Evolutionary conservation across 2,329 filamentous ascomycete species (phyloP), one percentile per base, ranked within the genome.

Genomic region (Stagonosporopsis cucurbitacearum): DNA sequence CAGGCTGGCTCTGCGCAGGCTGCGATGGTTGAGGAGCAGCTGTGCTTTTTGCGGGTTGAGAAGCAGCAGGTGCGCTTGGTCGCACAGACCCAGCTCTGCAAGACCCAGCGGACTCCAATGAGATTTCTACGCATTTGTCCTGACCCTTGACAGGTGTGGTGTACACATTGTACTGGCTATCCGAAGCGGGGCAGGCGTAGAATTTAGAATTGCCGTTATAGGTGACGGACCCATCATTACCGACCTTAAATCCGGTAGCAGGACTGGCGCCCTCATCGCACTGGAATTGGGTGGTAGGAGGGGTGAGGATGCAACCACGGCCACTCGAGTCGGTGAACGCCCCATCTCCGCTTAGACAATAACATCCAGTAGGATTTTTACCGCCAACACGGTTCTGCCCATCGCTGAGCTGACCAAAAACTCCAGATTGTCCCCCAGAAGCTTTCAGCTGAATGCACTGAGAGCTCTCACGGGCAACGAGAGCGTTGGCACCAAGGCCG

Each of bases 291-390:
- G 79, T 80, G 1, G 84, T 86, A 0, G 82, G 80, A 36, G 81
- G 78, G 59, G 86, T 88, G 66, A 88, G 76, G 72, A 87, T 86
- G 67, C 87, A 89, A 19, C 86, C 86, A 54, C 84, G 79, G 40
- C 82, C 82, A 43, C 78, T 78, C 43, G 75, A 70, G 67, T 89
- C 87, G 17, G 78, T 82, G 57, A 90, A 66, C 20, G 71, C 77
- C 8, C 62, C 62, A 40, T 78, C 40, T 6, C n/a, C 77, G 59
- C 81, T 77, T 63, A 88, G 80, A 54, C 80, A 86, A 69, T 84
- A 89, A 8, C 80, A 77, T 13, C 79, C 80, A 42, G 79, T 67
- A 4, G 74, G 59, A 12, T 84, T 70, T 20, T 75, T 76, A 19
- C 82, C 81, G 33, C 83, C 82, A 40, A 87, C 79, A 44, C 85